Evolutionary conservation across 2,329 filamentous ascomycete species (phyloP).

Genomic region (Trichoderma koningii): DNA sequence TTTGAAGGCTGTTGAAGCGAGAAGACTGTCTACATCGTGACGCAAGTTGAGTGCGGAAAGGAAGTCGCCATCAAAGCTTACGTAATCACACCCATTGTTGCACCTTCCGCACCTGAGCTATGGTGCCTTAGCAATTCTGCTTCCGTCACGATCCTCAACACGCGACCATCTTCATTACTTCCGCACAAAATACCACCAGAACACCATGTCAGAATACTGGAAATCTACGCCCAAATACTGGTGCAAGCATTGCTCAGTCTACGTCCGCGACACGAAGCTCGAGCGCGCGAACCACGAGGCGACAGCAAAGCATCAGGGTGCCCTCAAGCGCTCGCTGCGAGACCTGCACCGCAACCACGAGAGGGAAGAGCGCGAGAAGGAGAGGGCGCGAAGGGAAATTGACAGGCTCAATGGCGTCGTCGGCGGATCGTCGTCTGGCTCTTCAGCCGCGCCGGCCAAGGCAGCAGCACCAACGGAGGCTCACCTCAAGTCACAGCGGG

Average conservation of each 20-base stretch:
- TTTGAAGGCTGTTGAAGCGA: neutral
- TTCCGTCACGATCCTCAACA: neutral
- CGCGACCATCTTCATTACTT: constrained; percentile 3
- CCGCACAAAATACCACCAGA: neutral
- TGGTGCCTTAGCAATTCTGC: neutral
- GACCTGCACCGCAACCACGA: constrained; percentile 86
- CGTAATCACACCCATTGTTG: neutral
- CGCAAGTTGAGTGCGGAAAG: neutral
- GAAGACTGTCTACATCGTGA: no score
- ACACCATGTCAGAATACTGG: constrained; percentile 91
- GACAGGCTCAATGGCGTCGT: constrained; percentile 81
- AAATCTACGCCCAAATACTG: constrained; percentile 97
- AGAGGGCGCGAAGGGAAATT: constrained; percentile 80
- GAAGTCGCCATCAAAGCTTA: neutral
- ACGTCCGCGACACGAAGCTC: constrained; percentile 86
- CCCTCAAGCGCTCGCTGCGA: constrained; percentile 84
- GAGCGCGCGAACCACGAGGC: constrained; percentile 88
- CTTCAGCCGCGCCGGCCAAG: constrained; percentile 27
- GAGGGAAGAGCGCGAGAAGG: constrained; percentile 76
- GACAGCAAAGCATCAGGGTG: constrained; percentile 80
- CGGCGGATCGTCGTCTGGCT: constrained; percentile 44
- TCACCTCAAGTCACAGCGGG: constrained; percentile 79
- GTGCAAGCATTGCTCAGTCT: constrained; percentile 95
- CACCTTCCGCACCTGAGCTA: neutral
- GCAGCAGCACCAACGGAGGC: constrained; percentile 47